Evolutionary conservation across 2,329 filamentous ascomycete species (phyloP), one percentile per base, ranked within the genome.

Genomic region (Tolypocladium sp.): DNA sequence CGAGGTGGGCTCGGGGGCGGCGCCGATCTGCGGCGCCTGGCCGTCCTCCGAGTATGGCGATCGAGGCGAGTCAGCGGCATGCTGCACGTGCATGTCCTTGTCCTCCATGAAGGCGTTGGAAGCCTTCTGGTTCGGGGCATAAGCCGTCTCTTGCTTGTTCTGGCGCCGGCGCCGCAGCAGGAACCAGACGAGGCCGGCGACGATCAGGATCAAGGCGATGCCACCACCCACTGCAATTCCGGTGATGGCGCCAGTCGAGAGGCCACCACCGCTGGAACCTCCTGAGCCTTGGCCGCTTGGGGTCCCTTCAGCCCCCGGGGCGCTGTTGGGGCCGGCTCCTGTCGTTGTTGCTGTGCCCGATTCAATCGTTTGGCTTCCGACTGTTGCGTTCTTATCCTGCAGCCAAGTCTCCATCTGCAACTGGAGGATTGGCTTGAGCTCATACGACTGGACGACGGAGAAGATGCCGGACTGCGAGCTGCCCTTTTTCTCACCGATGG

Each of bases 171-270:
- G 76, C 20, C 75, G 75, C 35, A 78, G 64, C 56, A 80, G 66
- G 63, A 78, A 76, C 72, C 74, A 83, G 27, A 70, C 63, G 9
- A 79, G 62, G 3, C 65, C 69, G 6, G 66, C 73, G 63, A 79
- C 61, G 52, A 81, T 58, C 17, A 74, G 65, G 8, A 82, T 66
- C 15, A 72, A 72, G 7, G 69, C 70, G 4, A 77, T 61, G 12
- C 68, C 70, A 51, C 70, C 70, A 8, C 72, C 79, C 2, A 81
- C 71, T 35, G 73, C 78, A 41, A 82, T 80, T 51, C 80, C 79
- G 22, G 74, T 76, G 41, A 77, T 77, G 57, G 77, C 77, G 30
- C 77, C 79, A 0, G 67, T 69, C 3, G 73, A 68, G 3, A 81
- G 69, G 2, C 72, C 67, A 12, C 66, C 64, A 12, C 56, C 58